Evolutionary conservation across 1,139 yeast species (phyloP).

Genomic region (Pichia kudriavzevii): DNA sequence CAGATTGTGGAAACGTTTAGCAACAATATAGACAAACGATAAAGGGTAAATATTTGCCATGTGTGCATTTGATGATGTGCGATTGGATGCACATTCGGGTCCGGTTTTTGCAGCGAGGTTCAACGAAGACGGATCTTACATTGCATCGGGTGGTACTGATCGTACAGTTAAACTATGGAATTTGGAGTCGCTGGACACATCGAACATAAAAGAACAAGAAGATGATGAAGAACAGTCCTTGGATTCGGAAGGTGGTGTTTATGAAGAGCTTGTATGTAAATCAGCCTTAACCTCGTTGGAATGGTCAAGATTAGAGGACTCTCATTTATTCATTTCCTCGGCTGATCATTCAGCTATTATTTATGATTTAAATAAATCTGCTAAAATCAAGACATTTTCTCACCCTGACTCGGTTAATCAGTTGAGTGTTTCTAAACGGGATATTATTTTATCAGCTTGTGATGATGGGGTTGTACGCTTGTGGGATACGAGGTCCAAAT

Average conservation of each 20-base stretch:
- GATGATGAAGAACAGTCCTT: background rate
- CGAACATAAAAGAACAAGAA: background rate
- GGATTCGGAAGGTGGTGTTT: constrained; percentile 3
- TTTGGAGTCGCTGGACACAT: constrained; percentile 27
- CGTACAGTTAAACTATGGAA: constrained; percentile 41
- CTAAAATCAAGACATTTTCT: constrained; percentile 43
- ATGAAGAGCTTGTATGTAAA: constrained; percentile 21
- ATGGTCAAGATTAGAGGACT: constrained; percentile 37
- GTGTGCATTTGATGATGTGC: constrained; percentile 6
- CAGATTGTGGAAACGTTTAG: too few species aligned
- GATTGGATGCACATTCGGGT: constrained; percentile 33
- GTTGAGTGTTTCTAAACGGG: constrained; percentile 29
- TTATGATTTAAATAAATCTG: constrained; percentile 54
- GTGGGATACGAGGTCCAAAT: constrained; percentile 61
- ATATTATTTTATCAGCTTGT: constrained; percentile 34
- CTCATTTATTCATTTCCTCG: constrained; percentile 36
- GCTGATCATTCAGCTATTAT: constrained; percentile 46
- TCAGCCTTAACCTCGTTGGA: constrained; percentile 43
- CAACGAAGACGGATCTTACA: constrained; percentile 33
- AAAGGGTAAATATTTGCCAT: too few species aligned
- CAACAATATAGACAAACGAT: too few species aligned
- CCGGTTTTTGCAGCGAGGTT: constrained; percentile 41
- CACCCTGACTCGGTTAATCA: constrained; percentile 55
- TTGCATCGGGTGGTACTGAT: constrained; percentile 52
- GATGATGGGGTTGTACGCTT: constrained; percentile 56